These are phyloP conservation scores for Yamadazyma sp. DNA, from an alignment of 1,139 yeast species.

Conservation along the genomic window DNA sequence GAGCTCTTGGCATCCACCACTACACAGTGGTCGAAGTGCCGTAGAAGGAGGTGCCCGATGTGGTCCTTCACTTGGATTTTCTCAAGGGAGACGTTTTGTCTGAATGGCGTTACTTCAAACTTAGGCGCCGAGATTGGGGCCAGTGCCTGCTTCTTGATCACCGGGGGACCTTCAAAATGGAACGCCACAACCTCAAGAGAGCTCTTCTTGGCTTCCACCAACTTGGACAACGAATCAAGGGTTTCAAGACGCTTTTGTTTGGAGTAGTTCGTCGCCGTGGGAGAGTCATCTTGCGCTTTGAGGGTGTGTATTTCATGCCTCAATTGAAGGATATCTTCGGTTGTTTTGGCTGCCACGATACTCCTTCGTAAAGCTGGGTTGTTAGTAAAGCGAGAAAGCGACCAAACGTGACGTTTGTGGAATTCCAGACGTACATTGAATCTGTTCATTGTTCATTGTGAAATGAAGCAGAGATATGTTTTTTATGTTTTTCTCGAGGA, in stretches of 20 bases:
- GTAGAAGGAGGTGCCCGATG: conserved; percentile 18
- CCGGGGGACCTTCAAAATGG: conserved; percentile 29
- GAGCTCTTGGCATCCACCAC: conserved; percentile 14
- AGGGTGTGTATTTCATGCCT: neutral
- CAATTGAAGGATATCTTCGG: neutral
- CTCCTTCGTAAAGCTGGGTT: conserved; percentile 1
- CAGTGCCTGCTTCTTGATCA: conserved; percentile 9
- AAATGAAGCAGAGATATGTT: neutral
- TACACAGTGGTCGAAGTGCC: conserved; percentile 14
- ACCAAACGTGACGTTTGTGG: no score
- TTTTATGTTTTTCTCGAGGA: neutral
- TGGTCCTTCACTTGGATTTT: conserved; percentile 8
- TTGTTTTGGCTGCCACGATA: neutral
- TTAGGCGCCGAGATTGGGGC: conserved; percentile 1
- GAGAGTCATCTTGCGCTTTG: neutral
- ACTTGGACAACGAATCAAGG: conserved; percentile 18
- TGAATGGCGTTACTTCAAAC: conserved; percentile 7
- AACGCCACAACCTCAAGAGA: conserved; percentile 20
- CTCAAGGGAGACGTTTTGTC: conserved; percentile 1
- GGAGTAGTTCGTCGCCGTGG: conserved; percentile 10
- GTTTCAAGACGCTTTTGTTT: conserved; percentile 10
- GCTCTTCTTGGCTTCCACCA: conserved; percentile 19
- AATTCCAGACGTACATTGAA: neutral
- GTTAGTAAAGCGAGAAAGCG: no score
- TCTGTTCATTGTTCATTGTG: neutral